Evolutionary conservation across 176 grass and related monocot species (phyloP).

Genomic region (Rhipidocladum racemiflorum): DNA sequence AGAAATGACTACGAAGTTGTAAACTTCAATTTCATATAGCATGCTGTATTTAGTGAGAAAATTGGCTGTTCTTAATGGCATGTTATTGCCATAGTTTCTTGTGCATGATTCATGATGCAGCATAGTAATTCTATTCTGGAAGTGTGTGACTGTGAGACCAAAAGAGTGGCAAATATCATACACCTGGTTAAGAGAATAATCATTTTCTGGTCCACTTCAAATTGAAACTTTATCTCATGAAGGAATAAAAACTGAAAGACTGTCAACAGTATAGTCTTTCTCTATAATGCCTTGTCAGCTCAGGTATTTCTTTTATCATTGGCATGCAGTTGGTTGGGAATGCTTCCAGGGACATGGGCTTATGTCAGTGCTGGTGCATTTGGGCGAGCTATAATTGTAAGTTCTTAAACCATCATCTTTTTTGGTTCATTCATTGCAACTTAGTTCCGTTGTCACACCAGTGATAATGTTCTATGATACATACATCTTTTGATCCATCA

Average conservation of each 20-base stretch:
- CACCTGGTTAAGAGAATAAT: neutral
- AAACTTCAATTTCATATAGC: neutral
- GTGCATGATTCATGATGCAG: neutral
- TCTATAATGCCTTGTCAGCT: slow-evolving; percentile 4
- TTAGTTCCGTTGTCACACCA: neutral
- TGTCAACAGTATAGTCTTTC: neutral
- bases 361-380: slow-evolving; percentile 99
- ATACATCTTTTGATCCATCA: neutral
- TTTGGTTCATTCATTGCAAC: slow-evolving; percentile 2
- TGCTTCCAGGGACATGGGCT: slow-evolving; percentile 99
- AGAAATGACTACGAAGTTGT: neutral
- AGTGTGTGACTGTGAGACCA: neutral
- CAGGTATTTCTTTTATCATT: slow-evolving; percentile 30
- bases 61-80: neutral
- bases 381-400: slow-evolving; percentile 94
- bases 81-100: slow-evolving; percentile 15
- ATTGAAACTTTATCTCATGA: neutral
- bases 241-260: neutral
- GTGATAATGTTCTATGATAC: neutral
- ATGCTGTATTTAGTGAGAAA: slow-evolving; percentile 26
- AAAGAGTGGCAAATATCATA: slow-evolving; percentile 11
- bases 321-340: slow-evolving; percentile 86
- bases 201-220: slow-evolving; percentile 16
- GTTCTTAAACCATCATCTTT: slow-evolving; percentile 27
- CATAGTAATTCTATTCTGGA: neutral